phyloP scores from a whole-genome alignment of 768 basidiomycete genomes.

The Lactarius vividus region DNA sequence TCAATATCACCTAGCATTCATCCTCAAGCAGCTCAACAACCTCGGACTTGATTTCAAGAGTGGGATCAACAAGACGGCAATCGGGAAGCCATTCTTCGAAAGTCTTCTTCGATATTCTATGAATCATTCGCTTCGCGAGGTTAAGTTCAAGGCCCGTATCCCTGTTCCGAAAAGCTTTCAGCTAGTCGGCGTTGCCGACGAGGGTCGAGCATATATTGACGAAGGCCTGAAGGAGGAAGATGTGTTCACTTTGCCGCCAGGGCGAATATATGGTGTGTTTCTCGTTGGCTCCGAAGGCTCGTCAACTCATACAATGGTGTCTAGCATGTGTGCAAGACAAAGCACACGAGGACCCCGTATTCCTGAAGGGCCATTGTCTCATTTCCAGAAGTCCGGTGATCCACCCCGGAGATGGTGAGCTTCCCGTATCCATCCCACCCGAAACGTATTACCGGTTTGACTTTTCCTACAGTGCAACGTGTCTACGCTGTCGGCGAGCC shows the following conservation, averaged over 20 bases:
- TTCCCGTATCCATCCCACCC: not conserved
- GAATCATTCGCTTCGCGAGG: conserved; percentile 63
- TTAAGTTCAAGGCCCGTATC: conserved; percentile 76
- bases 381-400: conserved; percentile 36
- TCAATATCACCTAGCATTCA: conserved; percentile 47
- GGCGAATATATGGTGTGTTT: conserved; percentile 19
- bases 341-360: conserved; percentile 5
- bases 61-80: conserved; percentile 34
- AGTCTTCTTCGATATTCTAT: conserved; percentile 57
- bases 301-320: not conserved
- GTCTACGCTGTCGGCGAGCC: conserved; percentile 35
- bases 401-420: conserved; percentile 37
- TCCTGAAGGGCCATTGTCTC: conserved; percentile 11
- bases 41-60: conserved; percentile 50
- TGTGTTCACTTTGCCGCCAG: conserved; percentile 15
- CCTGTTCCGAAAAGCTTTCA: conserved; percentile 63
- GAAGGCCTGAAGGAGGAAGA: conserved; percentile 12
- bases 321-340: conserved; percentile 23
- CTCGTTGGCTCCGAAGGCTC: not conserved
- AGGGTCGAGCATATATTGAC: conserved; percentile 43
- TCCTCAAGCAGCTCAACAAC: conserved; percentile 49
- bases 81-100: conserved; percentile 57
- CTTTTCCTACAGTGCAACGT: conserved; percentile 24
- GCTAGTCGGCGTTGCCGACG: conserved; percentile 81
- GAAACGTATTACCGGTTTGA: not conserved